Evolutionary conservation across 106 monocot genomes (phyloP).

Genomic region (Agapanthus africanus): DNA sequence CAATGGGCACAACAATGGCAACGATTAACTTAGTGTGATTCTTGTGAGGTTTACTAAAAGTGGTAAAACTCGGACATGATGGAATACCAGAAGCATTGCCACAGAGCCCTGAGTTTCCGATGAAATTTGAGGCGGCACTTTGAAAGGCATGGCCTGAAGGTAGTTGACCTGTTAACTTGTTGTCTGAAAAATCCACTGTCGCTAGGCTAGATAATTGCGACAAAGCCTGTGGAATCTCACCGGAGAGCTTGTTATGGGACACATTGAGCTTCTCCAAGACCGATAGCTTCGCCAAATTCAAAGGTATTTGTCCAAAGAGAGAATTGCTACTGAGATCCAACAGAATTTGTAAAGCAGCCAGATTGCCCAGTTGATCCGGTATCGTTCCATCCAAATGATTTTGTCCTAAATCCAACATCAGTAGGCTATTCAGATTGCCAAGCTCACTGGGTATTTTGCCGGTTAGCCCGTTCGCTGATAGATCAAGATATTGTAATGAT

Average conservation of each 20-base stretch:
- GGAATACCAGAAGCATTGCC: conserved; percentile 43
- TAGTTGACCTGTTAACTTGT: conserved; percentile 48
- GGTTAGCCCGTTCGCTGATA: conserved; percentile 46
- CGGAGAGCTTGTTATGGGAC: conserved; percentile 55
- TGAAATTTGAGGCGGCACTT: conserved; percentile 28
- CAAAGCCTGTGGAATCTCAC: conserved; percentile 30
- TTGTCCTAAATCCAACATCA: conserved; percentile 21
- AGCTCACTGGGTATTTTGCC: conserved; percentile 35
- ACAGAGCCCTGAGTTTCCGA: conserved; percentile 60
- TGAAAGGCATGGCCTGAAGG: conserved; percentile 24
- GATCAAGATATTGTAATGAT: conserved; percentile 24
- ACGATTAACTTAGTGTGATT: conserved; percentile 32
- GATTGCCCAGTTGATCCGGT: conserved; percentile 39
- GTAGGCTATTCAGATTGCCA: conserved; percentile 14
- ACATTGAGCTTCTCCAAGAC: conserved; percentile 47
- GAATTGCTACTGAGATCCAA: conserved; percentile 65
- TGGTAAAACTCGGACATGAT: conserved; percentile 19
- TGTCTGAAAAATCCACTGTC: conserved; percentile 64
- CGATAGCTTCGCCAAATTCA: conserved; percentile 40
- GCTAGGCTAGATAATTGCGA: conserved; percentile 42
- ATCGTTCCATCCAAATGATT: conserved; percentile 43
- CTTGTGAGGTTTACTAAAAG: conserved; percentile 2
- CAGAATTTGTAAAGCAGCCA: conserved; percentile 25
- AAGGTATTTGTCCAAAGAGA: conserved; percentile 43
- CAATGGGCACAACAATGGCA: conserved; percentile 46